Percentiles rank a stretch among this genome's conserved stretches.
These are phyloP conservation scores for Amaranthus cruentus DNA, from an alignment of 148 eudicot genomes.

Conservation along the genomic window DNA sequence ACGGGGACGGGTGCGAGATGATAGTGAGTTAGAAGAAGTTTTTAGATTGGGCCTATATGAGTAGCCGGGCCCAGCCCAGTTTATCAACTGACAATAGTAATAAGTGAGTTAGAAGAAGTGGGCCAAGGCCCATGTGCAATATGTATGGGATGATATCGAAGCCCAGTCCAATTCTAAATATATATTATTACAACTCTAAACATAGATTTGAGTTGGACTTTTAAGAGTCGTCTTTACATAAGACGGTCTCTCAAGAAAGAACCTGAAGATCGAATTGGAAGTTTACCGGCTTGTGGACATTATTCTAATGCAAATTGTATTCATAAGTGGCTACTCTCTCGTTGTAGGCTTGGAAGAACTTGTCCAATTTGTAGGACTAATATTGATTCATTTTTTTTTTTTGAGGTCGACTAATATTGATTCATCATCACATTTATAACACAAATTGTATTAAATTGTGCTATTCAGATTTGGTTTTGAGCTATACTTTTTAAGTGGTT, in stretches of 20 bases:
- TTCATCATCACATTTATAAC: background rate
- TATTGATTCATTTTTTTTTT: conserved; percentile 3
- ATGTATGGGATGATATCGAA: conserved; percentile 23
- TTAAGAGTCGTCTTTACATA: background rate
- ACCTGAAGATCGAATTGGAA: conserved; percentile 21
- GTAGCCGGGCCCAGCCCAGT: background rate
- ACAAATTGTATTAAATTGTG: no score
- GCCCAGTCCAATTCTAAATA: no score
- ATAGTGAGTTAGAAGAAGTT: background rate
- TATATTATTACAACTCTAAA: no score
- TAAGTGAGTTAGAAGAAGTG: conserved; percentile 21
- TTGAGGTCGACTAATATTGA: conserved; percentile 13
- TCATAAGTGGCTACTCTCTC: conserved; percentile 19
- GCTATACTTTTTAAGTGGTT: no score
- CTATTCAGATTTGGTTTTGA: no score
- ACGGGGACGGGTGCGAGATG: no score
- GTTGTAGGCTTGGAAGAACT: conserved; percentile 17
- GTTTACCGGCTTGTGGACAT: conserved; percentile 27
- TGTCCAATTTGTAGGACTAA: conserved; percentile 32
- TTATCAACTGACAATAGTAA: background rate
- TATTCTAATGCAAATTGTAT: conserved; percentile 29
- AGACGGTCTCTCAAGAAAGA: background rate
- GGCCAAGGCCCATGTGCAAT: conserved; percentile 19
- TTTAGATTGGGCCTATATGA: conserved; percentile 6
- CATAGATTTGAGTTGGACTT: no score